A percentile compares a stretch with the other conserved stretches of the same genome.
Conservation (phyloP, 305 asterid genomes). For the Caryopteris hybrid region DNA sequence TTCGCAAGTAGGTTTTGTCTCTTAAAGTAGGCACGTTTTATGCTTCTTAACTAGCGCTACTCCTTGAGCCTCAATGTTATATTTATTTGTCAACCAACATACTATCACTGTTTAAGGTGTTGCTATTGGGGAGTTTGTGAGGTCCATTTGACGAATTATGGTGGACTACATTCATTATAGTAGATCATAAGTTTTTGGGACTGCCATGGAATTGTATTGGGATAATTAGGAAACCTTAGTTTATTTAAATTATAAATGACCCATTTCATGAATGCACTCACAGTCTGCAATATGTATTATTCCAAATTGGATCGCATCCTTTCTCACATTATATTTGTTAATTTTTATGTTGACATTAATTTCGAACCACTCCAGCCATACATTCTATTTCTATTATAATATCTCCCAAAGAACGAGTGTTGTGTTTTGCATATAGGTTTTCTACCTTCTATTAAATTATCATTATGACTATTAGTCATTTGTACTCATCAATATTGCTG, state of each 20-base stretch:
- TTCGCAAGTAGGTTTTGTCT: not conserved
- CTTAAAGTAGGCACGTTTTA: not conserved
- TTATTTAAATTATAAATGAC: not conserved
- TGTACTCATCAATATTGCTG: constrained; percentile 25
- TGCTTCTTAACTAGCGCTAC: not conserved
- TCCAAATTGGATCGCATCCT: not conserved
- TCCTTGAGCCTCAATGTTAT: not conserved
- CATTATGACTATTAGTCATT: constrained; percentile 3
- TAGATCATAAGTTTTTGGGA: not conserved
- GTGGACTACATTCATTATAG: not conserved
- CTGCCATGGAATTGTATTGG: not conserved
- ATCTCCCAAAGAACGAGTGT: not conserved
- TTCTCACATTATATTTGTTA: not conserved
- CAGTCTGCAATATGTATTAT: not conserved
- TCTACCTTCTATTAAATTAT: not conserved
- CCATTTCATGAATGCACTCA: not conserved
- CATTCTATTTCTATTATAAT: not conserved
- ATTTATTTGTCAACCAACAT: not conserved
- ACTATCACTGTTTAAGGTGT: not conserved
- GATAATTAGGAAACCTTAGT: not conserved
- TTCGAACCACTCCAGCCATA: not conserved
- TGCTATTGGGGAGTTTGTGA: not conserved
- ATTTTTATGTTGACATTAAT: not conserved
- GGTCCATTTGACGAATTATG: not conserved
- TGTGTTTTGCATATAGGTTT: not conserved